Conservation (phyloP, 1,284 basidiomycete genomes). For the Cryptococcus jaspeensis region DNA sequence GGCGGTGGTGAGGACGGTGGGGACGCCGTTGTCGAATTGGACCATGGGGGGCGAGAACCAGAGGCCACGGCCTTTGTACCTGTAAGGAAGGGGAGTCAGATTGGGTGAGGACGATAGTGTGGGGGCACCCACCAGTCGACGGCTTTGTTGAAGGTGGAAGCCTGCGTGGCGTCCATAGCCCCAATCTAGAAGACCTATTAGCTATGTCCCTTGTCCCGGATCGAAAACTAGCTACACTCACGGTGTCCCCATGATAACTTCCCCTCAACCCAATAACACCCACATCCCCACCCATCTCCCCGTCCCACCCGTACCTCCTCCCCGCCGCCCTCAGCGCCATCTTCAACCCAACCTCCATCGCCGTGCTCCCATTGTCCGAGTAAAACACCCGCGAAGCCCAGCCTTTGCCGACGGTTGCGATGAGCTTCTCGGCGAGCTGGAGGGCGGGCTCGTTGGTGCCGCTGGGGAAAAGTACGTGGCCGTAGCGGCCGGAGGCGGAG, state of each 20-base stretch:
- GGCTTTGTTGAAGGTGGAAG: conserved; percentile 72
- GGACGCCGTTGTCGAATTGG: conserved; percentile 63
- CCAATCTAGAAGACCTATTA: conserved; percentile 60
- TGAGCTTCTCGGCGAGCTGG: conserved; percentile 44
- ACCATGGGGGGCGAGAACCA: conserved; percentile 91
- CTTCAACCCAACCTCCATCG: conserved; percentile 93
- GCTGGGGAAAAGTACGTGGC: conserved; percentile 94
- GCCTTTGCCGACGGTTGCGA: conserved; percentile 59
- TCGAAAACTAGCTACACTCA: conserved; percentile 16
- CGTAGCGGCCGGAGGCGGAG: conserved; percentile 85
- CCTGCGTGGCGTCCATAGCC: conserved; percentile 90
- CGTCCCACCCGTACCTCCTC: conserved; percentile 53
- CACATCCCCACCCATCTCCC: conserved; percentile 54
- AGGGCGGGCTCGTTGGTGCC: conserved; percentile 84
- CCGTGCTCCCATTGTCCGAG: conserved; percentile 92
- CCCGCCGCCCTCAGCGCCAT: conserved; percentile 85
- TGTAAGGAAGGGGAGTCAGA: neutral
- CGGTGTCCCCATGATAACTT: conserved; percentile 95
- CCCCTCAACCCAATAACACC: conserved; percentile 86
- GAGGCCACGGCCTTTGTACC: conserved; percentile 79
- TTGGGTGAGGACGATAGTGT: neutral
- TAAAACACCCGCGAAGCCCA: conserved; percentile 94
- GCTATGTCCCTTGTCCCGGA: neutral
- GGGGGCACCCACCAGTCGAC: conserved; percentile 71
- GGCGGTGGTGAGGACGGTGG: conserved; percentile 60